Conservation (phyloP, 2,329 filamentous ascomycete genomes). For the Botryotinia calthae region DNA sequence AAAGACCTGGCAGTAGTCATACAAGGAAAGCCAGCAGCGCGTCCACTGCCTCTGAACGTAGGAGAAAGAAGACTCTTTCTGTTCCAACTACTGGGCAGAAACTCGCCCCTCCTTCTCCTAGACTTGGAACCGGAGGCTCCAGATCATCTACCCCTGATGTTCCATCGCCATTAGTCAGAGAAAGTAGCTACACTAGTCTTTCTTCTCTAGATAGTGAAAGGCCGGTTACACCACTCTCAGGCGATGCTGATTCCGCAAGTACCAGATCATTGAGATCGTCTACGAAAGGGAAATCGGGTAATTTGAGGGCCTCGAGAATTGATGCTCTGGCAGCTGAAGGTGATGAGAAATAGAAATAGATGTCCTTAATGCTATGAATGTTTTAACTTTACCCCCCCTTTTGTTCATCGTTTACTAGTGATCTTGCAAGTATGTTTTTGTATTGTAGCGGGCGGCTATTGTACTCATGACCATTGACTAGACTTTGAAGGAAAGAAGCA, state of each 20-base stretch:
- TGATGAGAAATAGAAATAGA: constrained; percentile 15
- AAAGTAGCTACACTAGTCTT: constrained; percentile 36
- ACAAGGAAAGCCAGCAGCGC: constrained; percentile 34
- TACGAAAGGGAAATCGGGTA: constrained; percentile 2
- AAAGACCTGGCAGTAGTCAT: constrained; percentile 26
- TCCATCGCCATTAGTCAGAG: constrained; percentile 34
- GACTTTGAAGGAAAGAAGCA: background rate
- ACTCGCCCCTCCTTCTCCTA: constrained; percentile 28
- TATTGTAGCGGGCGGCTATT: too few species aligned
- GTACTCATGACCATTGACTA: background rate
- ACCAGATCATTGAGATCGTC: constrained; percentile 17
- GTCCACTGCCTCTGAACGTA: constrained; percentile 33
- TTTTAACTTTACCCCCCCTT: background rate
- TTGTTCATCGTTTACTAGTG: background rate
- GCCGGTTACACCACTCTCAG: constrained; percentile 25
- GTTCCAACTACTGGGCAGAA: constrained; percentile 28
- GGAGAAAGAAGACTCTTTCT: constrained; percentile 32
- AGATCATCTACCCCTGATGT: constrained; percentile 36
- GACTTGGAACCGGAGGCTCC: constrained; percentile 1
- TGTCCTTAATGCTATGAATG: constrained; percentile 6
- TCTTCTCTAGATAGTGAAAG: constrained; percentile 37
- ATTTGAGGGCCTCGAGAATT: background rate
- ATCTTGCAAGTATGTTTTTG: background rate
- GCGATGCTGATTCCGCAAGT: constrained; percentile 26
- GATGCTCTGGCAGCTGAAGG: constrained; percentile 2